Base-by-base conservation (phyloP, 2,329 filamentous ascomycete genomes). In the Verticillium isaacii region DNA sequence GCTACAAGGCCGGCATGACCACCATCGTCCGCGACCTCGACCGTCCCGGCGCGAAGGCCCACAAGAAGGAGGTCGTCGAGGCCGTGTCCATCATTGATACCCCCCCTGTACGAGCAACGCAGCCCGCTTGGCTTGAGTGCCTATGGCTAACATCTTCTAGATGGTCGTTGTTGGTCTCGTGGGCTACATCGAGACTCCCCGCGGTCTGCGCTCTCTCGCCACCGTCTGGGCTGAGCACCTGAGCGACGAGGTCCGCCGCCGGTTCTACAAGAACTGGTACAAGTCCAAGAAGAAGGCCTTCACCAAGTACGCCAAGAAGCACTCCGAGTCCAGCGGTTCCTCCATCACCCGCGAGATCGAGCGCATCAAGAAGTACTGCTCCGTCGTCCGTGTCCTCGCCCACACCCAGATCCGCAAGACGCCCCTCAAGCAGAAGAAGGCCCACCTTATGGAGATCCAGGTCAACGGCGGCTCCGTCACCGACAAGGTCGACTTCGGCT, bases 231-330 rank as follows among this genome's bases (percentile, higher is more conserved):
- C 95, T 77, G 95, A 98, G 89, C 95, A 99, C 82, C 83, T 99
- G 82, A 92, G 91, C 83, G 95, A 99, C 82, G 95, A 98, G 85
- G 79, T 99, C 82, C 97, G 97, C 90, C 92, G 95, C 77, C 92
- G 95, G 79, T 99, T 99, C 92, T 99, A 99, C 92, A 98, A 98
- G 93, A 99, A 99, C 91, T 99, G 95, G 95, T 99, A 99, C 91
- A 97, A 97, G 91, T 93, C 89, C 88, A 99, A 99, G 93, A 98
- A 97, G 92, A 99, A 99, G 94, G 95, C 95, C 67, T 99, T 99
- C 87, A 99, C 95, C 88, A 97, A 96, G 88, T 99, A 99, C 85
- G 92, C 95, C 86, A 99, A 98, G 92, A 94, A 96, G 89, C 92
- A 98, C 90, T 93, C 94, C 69, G 94, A 98, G 86, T 89, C 83